Conservation (phyloP, 371 early-diverging fungal species). For the Mucor velutinosus region DNA sequence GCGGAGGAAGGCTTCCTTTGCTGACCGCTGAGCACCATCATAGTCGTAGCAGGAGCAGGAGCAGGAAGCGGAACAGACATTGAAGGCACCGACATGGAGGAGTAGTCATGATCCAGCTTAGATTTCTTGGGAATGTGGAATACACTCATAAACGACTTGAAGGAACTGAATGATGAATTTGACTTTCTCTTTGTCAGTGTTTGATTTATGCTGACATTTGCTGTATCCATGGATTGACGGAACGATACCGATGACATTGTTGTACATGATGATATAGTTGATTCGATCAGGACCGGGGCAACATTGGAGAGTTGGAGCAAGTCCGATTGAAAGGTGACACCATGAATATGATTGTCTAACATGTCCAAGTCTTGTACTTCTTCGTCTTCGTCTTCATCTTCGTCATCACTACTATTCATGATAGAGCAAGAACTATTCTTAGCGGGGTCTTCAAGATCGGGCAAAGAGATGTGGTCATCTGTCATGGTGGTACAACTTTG, state of each 20-base stretch:
- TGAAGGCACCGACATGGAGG: not conserved
- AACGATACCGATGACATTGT: constrained; percentile 3
- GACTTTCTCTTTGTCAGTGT: constrained; percentile 14
- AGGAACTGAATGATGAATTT: constrained; percentile 12
- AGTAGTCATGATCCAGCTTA: not conserved
- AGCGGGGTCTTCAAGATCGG: constrained; percentile 7
- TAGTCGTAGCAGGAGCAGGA: not conserved
- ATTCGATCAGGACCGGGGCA: constrained; percentile 7
- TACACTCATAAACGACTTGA: constrained; percentile 12
- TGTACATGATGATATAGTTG: constrained; percentile 8
- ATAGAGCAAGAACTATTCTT: not conserved
- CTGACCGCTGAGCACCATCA: not conserved
- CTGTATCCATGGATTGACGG: not conserved
- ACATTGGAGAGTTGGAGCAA: not conserved
- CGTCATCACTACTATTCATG: not conserved
- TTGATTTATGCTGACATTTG: not conserved
- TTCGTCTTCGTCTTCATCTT: constrained; percentile 10
- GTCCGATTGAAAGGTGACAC: not conserved
- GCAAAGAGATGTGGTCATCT: constrained; percentile 2
- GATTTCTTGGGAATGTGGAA: constrained; percentile 7
- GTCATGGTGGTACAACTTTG: not conserved
- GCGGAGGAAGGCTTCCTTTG: not conserved
- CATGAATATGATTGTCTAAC: not conserved
- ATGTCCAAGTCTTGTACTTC: not conserved
- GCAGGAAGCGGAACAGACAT: not conserved